Conservation (phyloP, 2,329 filamentous ascomycete genomes). For the Trichoderma sp. region DNA sequence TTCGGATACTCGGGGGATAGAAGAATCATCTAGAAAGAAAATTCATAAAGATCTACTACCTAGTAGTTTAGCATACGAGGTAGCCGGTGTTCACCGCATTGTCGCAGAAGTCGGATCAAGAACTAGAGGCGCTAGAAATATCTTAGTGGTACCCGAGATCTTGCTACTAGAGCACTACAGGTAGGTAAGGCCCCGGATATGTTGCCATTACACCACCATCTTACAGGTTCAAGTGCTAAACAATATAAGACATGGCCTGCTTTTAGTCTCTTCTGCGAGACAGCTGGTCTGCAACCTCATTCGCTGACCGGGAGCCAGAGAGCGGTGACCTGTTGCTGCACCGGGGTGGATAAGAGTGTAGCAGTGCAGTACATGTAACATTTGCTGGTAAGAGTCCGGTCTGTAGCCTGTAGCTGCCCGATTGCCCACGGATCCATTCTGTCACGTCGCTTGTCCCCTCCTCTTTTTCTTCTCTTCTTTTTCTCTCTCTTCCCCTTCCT, state of each 20-base stretch:
- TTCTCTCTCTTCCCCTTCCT: not conserved
- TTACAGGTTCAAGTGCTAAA: not conserved
- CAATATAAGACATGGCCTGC: not conserved
- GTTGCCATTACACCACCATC: not conserved
- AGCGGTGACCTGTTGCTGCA: not conserved
- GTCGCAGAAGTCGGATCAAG: not conserved
- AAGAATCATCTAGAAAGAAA: not conserved
- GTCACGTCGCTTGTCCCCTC: not conserved
- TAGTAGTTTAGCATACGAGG: not conserved
- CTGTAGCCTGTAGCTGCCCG: conserved; percentile 9
- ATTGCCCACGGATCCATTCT: not conserved
- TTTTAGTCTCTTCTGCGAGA: not conserved
- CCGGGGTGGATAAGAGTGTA: conserved; percentile 2
- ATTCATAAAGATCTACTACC: not conserved
- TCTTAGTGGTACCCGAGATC: not conserved
- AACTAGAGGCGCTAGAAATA: not conserved
- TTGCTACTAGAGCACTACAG: not conserved
- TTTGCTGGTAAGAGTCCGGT: not conserved
- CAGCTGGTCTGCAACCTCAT: not conserved
- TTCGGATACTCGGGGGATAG: not conserved
- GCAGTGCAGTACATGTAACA: not conserved
- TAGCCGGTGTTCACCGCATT: not conserved
- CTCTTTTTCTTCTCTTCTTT: not conserved
- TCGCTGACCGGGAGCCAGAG: not conserved
- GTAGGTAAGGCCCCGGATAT: not conserved